phyloP scores from a whole-genome alignment of 306 rosid genomes.

The Fragaria ananassa region DNA sequence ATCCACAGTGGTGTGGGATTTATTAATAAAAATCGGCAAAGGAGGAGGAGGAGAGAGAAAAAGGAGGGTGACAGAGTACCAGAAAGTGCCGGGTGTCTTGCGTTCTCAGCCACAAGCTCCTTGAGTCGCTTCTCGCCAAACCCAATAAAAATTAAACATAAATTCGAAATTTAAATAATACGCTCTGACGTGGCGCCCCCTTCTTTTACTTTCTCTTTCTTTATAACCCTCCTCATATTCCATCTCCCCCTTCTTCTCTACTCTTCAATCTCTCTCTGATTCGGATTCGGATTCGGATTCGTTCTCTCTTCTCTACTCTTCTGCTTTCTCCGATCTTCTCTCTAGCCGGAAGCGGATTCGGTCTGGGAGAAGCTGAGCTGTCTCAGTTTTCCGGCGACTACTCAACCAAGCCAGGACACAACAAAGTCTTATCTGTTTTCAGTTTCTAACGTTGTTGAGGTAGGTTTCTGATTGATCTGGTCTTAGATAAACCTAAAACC shows the following conservation, averaged over 20 bases:
- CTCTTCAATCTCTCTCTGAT: conserved; percentile 4
- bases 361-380: background rate
- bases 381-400: conserved; percentile 8
- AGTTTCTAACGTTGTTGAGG: conserved; percentile 20
- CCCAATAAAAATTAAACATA: background rate
- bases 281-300: background rate
- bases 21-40: background rate
- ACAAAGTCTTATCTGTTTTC: background rate
- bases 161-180: background rate
- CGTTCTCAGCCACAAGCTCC: conserved; percentile 70
- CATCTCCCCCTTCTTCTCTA: conserved; percentile 4
- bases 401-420: background rate
- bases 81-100: conserved; percentile 49
- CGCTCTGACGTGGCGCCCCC: conserved; percentile 46
- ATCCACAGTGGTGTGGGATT: background rate
- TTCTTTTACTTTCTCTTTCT: conserved; percentile 17
- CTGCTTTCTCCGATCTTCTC: background rate
- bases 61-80: conserved; percentile 13
- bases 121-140: conserved; percentile 33
- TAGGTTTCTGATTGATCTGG: conserved; percentile 45
- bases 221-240: background rate
- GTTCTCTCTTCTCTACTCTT: conserved; percentile 1
- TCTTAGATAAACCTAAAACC: background rate
- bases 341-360: conserved; percentile 7
- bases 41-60: background rate